Percentiles rank a stretch among this genome's conserved stretches.
These are phyloP conservation scores for Moelleriella libera DNA, from an alignment of 2,329 filamentous ascomycete species.

Conservation along the genomic window DNA sequence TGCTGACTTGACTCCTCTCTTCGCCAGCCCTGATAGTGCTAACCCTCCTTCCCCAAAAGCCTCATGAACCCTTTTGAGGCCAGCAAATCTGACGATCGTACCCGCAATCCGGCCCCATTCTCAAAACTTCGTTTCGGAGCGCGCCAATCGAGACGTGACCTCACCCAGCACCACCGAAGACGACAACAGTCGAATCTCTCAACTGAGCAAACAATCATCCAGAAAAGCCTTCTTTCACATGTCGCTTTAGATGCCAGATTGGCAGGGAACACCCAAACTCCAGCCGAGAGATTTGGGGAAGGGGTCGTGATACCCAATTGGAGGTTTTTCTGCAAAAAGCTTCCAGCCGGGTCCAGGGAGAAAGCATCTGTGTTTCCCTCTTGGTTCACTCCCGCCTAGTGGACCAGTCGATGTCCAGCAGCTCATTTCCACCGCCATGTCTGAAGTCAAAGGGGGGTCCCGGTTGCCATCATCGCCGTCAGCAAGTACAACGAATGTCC, in stretches of 20 bases:
- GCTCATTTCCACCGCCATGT: constrained; percentile 11
- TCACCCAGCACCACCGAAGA: not conserved
- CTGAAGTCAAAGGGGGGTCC: constrained; percentile 12
- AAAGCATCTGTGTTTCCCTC: not conserved
- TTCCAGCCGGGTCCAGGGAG: not conserved
- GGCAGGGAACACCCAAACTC: constrained; percentile 5
- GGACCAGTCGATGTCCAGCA: too few species aligned
- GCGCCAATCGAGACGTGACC: not conserved
- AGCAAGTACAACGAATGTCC: constrained; percentile 1
- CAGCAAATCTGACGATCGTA: not conserved
- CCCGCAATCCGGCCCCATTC: not conserved
- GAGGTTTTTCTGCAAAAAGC: not conserved
- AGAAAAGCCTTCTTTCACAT: not conserved
- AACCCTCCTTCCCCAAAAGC: too few species aligned
- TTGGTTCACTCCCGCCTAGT: too few species aligned
- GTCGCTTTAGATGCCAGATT: constrained; percentile 8
- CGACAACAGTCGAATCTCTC: not conserved
- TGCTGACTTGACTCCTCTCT: too few species aligned
- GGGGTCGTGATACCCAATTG: constrained; percentile 8
- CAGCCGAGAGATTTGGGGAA: constrained; percentile 8
- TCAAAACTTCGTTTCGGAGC: not conserved
- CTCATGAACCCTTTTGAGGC: not conserved
- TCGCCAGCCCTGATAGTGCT: too few species aligned
- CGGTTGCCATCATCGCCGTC: constrained; percentile 5
- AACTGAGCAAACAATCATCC: too few species aligned